Evolutionary conservation across 1,284 basidiomycete species (phyloP).

Genomic region (Moesziomyces parantarcticus): DNA sequence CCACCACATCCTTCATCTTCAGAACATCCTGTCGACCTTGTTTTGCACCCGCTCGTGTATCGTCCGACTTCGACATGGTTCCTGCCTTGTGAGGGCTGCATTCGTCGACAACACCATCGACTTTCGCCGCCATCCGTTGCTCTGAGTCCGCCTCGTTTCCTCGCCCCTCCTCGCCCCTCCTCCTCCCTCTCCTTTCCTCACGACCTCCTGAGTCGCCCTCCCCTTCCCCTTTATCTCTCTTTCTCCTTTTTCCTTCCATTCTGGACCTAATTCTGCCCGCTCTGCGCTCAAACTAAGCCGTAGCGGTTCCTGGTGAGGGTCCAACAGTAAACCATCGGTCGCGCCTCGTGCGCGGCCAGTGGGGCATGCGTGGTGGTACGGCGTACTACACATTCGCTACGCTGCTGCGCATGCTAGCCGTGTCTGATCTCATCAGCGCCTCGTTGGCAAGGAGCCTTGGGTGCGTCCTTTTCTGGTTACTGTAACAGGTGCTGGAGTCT

Average conservation of each 20-base stretch:
- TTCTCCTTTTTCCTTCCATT: not conserved
- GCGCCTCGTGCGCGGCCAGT: constrained; percentile 1
- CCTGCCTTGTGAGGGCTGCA: too few species aligned
- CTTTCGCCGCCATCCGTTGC: not conserved
- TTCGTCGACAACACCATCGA: too few species aligned
- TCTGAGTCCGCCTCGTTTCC: constrained; percentile 1
- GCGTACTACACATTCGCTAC: constrained; percentile 48
- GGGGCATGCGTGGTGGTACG: constrained; percentile 32
- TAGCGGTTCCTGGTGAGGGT: constrained; percentile 58
- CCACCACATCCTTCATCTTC: too few species aligned
- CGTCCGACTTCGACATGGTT: too few species aligned
- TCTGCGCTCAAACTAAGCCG: constrained; percentile 42
- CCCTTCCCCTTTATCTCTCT: not conserved
- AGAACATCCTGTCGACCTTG: too few species aligned
- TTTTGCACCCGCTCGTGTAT: too few species aligned
- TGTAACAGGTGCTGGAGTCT: constrained; percentile 43
- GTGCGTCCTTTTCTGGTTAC: constrained; percentile 21
- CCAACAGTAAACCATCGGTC: constrained; percentile 34
- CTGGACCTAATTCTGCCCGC: constrained; percentile 56
- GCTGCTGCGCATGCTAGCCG: constrained; percentile 38
- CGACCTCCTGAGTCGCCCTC: not conserved
- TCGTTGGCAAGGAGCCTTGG: constrained; percentile 16
- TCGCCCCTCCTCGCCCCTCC: not conserved
- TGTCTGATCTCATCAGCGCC: constrained; percentile 16
- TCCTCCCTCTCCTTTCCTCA: not conserved